Base-by-base conservation (phyloP, 148 eudicot species). In the Rhododendron henanense region DNA sequence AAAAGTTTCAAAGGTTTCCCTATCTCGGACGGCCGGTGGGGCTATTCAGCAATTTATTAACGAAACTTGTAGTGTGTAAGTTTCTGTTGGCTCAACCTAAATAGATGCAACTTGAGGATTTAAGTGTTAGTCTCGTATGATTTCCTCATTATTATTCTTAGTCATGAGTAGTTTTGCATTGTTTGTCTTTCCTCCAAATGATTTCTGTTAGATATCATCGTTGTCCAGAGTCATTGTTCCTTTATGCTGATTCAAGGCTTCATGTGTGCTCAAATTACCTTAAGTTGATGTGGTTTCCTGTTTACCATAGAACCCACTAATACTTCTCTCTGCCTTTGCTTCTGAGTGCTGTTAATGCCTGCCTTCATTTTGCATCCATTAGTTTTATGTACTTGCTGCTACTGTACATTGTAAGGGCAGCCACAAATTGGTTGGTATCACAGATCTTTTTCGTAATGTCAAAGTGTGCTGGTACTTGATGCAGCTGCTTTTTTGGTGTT, bases 1-100 rank as follows among this genome's bases (percentile, higher is more conserved):
- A 53, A 92, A 91, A 87, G 90, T 92, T 53, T 73, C 91, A 1
- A 92, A 92, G 84, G 77, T 92, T 69, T 90, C 93, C 44, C 88
- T 92, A 25, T 92, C 94, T 67, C 90, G 94, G 86, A 91, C 92
- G 4, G 90, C 94, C 18, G 92, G 94, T 82, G 94, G 94, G 75
- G 87, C 92, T 65, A 83, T 92, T 84, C 94, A 92, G 81, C 94
- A 92, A 82, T 91, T 91, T 88, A 45, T 90, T 73, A 90, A 92
- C 35, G 93, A 91, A 85, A 84, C 89, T 61, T 92, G 93, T 85
- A 92, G 94, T 82, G 94, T 90, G 94, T 92, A 88, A 90, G 94
- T 92, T 18, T 23, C 9, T 15, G 8, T 76, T 55, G 37, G 65
- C 19, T 83, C 9, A 41, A 31, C 73, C 69, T 79, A 28, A 19